Evolutionary conservation across 2,329 filamentous ascomycete species (phyloP), one percentile per base, ranked within the genome.

Genomic region (Aplosporella prunicola): DNA sequence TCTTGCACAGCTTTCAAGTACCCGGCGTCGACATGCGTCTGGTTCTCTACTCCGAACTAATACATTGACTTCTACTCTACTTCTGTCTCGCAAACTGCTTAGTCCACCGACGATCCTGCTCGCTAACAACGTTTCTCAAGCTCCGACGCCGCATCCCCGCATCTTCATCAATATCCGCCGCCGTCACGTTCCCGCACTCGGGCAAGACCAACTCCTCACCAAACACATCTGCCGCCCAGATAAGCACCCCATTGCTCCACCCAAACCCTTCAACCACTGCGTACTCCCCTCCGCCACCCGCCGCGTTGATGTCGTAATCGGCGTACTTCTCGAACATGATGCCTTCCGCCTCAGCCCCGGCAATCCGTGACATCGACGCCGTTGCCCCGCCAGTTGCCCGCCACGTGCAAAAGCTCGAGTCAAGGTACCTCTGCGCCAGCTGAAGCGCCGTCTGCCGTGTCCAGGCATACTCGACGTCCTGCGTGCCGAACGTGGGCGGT

Each of bases 321-420:
- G 63, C 64, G 51, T 82, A 82, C 64, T 82, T 82, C 55, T 82
- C 78, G 51, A 82, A 82, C 64, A 82, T 81, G 52, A 72, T 74
- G 15, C 78, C 78, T 6, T 57, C 57, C 14, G 64, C 58, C 5
- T 61, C 47, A 1, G 72, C 52, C 1, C 71, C 71, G 11, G 56
- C 52, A 37, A 78, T 61, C 52, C 64, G 69, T 20, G 69, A 70
- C 27, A 62, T 67, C 44, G 64, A 57, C 9, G 62, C 61, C 0
- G 76, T 80, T 2, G 69, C 67, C 3, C 78, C 78, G 15, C 78
- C 78, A 0, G 78, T 82, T 5, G 74, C 73, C 41, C 70, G 74
- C 78, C 78, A 82, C 0, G 78, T 81, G 61, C 78, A 82, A 51
- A 80, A 82, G 1, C 77, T 68, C 13, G 72, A 77, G 54, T 80